phyloP scores from a whole-genome alignment of 2,329 filamentous ascomycete species.

The Diplodia seriata region DNA sequence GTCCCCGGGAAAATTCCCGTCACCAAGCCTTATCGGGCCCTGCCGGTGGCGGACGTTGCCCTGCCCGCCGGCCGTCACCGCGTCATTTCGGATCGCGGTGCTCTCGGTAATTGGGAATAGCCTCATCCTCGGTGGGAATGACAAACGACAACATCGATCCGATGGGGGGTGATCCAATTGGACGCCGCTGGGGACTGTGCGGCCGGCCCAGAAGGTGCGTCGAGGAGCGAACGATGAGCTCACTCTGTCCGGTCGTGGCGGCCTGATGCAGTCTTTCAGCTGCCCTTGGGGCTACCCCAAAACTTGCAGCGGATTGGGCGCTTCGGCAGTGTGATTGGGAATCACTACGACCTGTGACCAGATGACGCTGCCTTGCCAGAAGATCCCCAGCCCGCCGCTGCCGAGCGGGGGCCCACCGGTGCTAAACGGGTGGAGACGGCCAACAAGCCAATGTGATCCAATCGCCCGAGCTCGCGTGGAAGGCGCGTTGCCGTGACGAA shows the following conservation, averaged over 20 bases:
- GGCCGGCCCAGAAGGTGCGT: neutral
- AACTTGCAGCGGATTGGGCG: slow-evolving; percentile 23
- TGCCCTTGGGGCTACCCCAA: slow-evolving; percentile 4
- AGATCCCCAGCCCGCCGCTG: slow-evolving; percentile 29
- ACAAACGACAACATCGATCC: slow-evolving; percentile 9
- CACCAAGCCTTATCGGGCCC: slow-evolving; percentile 37
- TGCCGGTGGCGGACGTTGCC: slow-evolving; percentile 36
- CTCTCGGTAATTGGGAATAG: slow-evolving; percentile 29
- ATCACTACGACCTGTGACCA: slow-evolving; percentile 23
- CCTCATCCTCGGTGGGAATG: slow-evolving; percentile 19
- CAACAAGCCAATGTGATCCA: slow-evolving; percentile 27
- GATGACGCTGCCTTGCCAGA: slow-evolving; percentile 27
- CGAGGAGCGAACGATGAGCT: neutral
- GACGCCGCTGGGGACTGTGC: neutral
- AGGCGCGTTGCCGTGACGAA: slow-evolving; percentile 11
- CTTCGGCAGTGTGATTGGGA: slow-evolving; percentile 29
- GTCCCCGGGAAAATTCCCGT: slow-evolving; percentile 42
- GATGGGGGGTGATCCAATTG: neutral
- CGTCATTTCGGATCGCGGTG: slow-evolving; percentile 30
- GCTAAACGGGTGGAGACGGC: slow-evolving; percentile 24
- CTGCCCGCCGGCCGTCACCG: slow-evolving; percentile 32
- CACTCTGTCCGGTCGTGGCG: neutral
- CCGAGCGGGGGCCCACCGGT: slow-evolving; percentile 28
- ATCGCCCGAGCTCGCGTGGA: slow-evolving; percentile 18
- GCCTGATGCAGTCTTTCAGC: slow-evolving; percentile 20